These are phyloP conservation scores for Porcisia deanei DNA, from an alignment of 208 protist species.

Conservation along the genomic window DNA sequence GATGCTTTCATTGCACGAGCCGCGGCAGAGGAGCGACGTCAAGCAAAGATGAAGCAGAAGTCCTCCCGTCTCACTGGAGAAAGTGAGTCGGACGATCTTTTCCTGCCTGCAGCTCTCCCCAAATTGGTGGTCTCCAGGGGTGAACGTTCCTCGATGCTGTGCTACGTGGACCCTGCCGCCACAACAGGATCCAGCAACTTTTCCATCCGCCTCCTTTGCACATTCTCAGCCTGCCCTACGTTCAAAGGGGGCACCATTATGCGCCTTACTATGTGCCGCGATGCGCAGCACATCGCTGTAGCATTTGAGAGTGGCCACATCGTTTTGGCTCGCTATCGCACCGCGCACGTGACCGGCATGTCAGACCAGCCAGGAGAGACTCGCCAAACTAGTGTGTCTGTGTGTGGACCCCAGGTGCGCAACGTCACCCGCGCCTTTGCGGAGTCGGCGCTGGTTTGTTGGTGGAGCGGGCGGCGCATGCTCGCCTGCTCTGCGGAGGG, in stretches of 20 bases:
- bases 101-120: not conserved
- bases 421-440: conserved; percentile 64
- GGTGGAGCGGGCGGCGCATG: conserved; percentile 47
- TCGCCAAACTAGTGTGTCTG: not conserved
- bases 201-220: conserved; percentile 23
- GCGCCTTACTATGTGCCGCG: conserved; percentile 52
- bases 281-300: conserved; percentile 37
- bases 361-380: not conserved
- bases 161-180: conserved; percentile 18
- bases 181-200: conserved; percentile 8
- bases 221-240: conserved; percentile 43
- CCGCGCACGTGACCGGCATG: not conserved
- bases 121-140: not conserved
- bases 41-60: conserved; percentile 1
- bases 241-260: conserved; percentile 84
- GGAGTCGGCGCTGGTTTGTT: conserved; percentile 63
- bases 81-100: not conserved
- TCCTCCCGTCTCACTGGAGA: not conserved
- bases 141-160: conserved; percentile 23
- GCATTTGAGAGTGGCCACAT: conserved; percentile 85
- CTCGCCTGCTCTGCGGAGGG: conserved; percentile 71
- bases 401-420: conserved; percentile 19
- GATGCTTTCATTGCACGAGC: conserved; percentile 41
- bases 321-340: conserved; percentile 31
- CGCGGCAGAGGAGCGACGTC: conserved; percentile 21